phyloP scores from a whole-genome alignment of 306 rosid genomes.

The Acmispon strigosus region DNA sequence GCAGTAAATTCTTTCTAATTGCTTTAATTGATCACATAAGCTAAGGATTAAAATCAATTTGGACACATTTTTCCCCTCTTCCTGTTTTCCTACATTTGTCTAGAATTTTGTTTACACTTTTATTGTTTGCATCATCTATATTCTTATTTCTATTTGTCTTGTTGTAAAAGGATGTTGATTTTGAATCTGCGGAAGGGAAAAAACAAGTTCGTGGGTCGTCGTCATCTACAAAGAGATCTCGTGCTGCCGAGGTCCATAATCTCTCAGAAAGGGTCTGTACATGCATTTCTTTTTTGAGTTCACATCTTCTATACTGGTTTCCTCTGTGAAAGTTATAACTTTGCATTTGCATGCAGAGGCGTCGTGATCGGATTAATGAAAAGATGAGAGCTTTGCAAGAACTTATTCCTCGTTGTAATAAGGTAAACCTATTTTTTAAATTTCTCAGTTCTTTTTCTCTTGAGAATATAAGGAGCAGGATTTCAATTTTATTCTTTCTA shows the following conservation, averaged over 20 bases:
- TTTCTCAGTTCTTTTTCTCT: background rate
- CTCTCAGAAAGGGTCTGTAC: constrained; percentile 85
- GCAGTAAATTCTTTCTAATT: background rate
- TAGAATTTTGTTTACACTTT: background rate
- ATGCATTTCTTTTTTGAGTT: background rate
- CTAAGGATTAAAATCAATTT: background rate
- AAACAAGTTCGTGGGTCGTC: constrained; percentile 42
- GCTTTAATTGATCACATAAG: background rate
- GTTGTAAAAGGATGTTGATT: constrained; percentile 50
- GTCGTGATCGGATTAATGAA: constrained; percentile 93
- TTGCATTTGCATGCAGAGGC: constrained; percentile 55
- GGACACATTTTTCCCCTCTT: background rate
- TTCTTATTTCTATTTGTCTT: constrained; percentile 12
- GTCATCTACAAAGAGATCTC: constrained; percentile 62
- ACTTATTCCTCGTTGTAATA: constrained; percentile 89
- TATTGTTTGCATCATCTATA: background rate
- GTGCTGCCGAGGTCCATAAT: constrained; percentile 95
- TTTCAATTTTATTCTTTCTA: constrained; percentile 13
- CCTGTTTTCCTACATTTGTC: background rate
- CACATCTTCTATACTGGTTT: background rate
- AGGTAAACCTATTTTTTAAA: constrained; percentile 36
- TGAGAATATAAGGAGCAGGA: background rate
- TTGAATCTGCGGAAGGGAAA: constrained; percentile 51
- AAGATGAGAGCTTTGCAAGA: constrained; percentile 94
- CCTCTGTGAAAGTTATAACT: background rate